Conservation (phyloP, 108 stramenopile species). For the Thalassiosira profunda region DNA sequence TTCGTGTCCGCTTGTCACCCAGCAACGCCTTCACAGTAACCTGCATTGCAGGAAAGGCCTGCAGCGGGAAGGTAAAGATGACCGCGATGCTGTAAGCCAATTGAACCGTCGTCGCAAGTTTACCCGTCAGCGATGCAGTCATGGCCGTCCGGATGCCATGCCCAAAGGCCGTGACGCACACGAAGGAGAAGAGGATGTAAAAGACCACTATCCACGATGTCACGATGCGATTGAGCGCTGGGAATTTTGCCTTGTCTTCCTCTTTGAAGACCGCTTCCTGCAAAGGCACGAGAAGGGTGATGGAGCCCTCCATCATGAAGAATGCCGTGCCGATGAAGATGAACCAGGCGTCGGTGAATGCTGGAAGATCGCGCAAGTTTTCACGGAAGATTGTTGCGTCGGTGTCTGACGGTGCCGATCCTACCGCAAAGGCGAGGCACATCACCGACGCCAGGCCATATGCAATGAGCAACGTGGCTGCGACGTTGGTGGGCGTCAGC, state of each 20-base stretch:
- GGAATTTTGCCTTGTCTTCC: constrained; percentile 59
- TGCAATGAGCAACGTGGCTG: constrained; percentile 67
- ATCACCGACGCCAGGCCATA: constrained; percentile 66
- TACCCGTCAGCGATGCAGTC: constrained; percentile 63
- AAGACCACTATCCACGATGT: constrained; percentile 66
- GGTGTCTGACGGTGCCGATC: neutral
- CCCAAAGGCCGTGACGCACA: constrained; percentile 74
- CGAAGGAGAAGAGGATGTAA: constrained; percentile 64
- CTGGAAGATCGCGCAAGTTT: constrained; percentile 17
- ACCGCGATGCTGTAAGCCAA: constrained; percentile 75
- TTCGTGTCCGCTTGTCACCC: neutral
- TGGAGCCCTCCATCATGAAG: constrained; percentile 67
- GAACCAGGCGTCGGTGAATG: constrained; percentile 58
- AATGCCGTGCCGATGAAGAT: constrained; percentile 73
- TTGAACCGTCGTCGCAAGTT: constrained; percentile 63
- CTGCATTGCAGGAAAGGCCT: constrained; percentile 79
- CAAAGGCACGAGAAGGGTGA: constrained; percentile 75
- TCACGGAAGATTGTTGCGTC: constrained; percentile 5
- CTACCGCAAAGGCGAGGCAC: constrained; percentile 50
- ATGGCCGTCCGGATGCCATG: constrained; percentile 59
- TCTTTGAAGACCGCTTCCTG: constrained; percentile 64
- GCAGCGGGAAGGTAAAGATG: constrained; percentile 78
- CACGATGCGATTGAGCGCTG: constrained; percentile 53
- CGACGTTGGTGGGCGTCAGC: constrained; percentile 67
- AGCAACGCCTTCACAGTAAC: constrained; percentile 38